Evolutionary conservation across 768 basidiomycete species (phyloP), one percentile per base, ranked within the genome.

Genomic region (Auricularia cornea): DNA sequence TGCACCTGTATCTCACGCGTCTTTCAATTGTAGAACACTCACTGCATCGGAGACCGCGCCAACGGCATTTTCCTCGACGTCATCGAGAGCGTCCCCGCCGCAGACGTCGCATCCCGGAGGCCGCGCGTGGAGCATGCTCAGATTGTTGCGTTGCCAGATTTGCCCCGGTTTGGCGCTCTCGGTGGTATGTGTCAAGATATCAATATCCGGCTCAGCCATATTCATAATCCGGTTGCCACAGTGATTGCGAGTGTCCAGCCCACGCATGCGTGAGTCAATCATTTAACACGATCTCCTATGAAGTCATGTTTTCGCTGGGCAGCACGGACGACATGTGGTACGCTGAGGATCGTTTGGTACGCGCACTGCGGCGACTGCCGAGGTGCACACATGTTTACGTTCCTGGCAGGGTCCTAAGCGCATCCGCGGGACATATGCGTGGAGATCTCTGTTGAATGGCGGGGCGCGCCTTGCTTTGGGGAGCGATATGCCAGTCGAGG

Each of bases 61-160:
- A 97, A 96, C 70, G 81, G 87, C 33, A 78, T 88, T 32, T 83
- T 93, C 1, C 81, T 98, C 28, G 86, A 97, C 69, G 87, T 93
- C 10, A 94, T 90, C 69, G 90, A 95, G 71, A 74, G 79, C 5
- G 77, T 89, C 2, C 68, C 92, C 11, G 73, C 81, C 63, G 81
- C 82, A 29, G 78, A 78, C 51, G 83, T 89, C 67, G 84, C 89
- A 2, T 73, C 76, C 60, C 82, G 84, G 72, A 80, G 94, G 12
- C 88, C 92, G 1, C 80, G 96, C 48, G 86, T 97, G 10, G 96
- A 98, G 71, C 96, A 98, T 73, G 89, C 94, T 0, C 96, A 98
- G 72, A 93, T 97, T 57, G 79, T 98, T 76, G 82, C 83, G 3
- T 73, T 71, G 5, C 76, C 81, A 1, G 96, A 98, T 72, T 68